Evolutionary conservation across 495 filamentous ascomycete genomes (phyloP).

Genomic region (Cercophora sp.): DNA sequence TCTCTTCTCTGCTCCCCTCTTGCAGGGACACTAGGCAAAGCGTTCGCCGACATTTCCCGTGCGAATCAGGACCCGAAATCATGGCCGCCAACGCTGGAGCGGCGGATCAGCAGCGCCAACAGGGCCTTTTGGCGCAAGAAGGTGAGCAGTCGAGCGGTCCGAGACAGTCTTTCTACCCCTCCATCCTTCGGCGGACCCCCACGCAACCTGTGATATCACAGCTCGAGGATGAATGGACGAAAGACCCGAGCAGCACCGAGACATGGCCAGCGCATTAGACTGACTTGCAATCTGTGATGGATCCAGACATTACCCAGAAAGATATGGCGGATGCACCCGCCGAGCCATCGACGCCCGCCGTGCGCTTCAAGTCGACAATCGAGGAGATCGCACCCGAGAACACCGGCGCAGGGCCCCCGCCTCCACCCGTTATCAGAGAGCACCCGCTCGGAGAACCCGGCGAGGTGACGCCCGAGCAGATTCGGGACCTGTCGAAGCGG

Average conservation of each 20-base stretch:
- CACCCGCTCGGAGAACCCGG: slow-evolving; percentile 27
- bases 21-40: not conserved
- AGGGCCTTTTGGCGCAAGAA: slow-evolving; percentile 11
- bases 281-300: not conserved
- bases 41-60: not conserved
- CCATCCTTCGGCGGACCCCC: slow-evolving; percentile 19
- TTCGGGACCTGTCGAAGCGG: slow-evolving; percentile 67
- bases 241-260: too few relatives aligned
- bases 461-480: slow-evolving; percentile 53
- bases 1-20: not conserved
- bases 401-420: slow-evolving; percentile 22
- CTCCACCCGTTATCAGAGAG: slow-evolving; percentile 13
- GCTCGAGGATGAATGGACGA: not conserved
- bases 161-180: slow-evolving; percentile 15
- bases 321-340: not conserved
- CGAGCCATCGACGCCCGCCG: slow-evolving; percentile 38
- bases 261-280: slow-evolving; percentile 12
- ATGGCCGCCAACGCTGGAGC: slow-evolving; percentile 20
- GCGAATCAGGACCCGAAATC: not conserved
- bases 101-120: slow-evolving; percentile 16
- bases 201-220: slow-evolving; percentile 11
- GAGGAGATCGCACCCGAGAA: slow-evolving; percentile 68
- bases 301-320: too few relatives aligned
- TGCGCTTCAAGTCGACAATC: slow-evolving; percentile 73
- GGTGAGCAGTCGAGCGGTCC: slow-evolving; percentile 8